Evolutionary conservation across 2,329 filamentous ascomycete genomes (phyloP).

Genomic region (Diaporthe vaccinii): DNA sequence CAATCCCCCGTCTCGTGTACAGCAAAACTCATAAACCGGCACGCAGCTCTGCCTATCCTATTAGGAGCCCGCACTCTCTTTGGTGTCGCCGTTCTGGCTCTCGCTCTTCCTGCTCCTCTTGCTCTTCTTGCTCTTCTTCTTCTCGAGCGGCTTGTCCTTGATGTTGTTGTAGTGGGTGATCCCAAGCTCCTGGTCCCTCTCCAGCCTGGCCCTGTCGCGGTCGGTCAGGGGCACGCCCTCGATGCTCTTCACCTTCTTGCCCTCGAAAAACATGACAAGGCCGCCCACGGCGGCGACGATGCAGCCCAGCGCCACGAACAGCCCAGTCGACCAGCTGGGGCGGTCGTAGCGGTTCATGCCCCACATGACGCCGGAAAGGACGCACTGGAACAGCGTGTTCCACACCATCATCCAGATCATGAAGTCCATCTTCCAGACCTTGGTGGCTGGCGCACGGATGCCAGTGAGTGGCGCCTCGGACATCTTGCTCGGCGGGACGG

Average conservation of each 20-base stretch:
- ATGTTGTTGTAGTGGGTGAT: conserved; percentile 72
- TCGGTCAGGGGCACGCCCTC: conserved; percentile 78
- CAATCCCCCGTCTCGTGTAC: not conserved
- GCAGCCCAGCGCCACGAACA: conserved; percentile 83
- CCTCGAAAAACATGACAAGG: conserved; percentile 78
- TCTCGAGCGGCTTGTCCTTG: conserved; percentile 64
- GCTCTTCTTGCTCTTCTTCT: conserved; percentile 51
- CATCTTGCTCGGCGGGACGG: conserved; percentile 74
- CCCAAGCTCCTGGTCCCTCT: conserved; percentile 66
- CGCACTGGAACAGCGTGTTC: conserved; percentile 84
- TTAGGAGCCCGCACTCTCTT: conserved; percentile 11
- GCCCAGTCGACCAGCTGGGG: conserved; percentile 84
- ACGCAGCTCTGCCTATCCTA: not conserved
- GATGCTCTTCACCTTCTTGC: conserved; percentile 77
- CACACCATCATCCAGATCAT: conserved; percentile 83
- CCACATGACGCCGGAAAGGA: conserved; percentile 87
- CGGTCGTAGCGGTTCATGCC: conserved; percentile 78
- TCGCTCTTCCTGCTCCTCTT: not conserved
- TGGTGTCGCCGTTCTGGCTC: conserved; percentile 34
- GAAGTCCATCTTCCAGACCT: conserved; percentile 82
- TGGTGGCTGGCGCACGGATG: conserved; percentile 75
- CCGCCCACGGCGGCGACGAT: conserved; percentile 78
- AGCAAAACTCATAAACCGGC: not conserved
- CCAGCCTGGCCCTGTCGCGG: conserved; percentile 64
- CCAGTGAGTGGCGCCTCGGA: conserved; percentile 80